These are phyloP conservation scores for Triticum monococcum DNA, from an alignment of 176 grass and related monocot species.

Conservation along the genomic window DNA sequence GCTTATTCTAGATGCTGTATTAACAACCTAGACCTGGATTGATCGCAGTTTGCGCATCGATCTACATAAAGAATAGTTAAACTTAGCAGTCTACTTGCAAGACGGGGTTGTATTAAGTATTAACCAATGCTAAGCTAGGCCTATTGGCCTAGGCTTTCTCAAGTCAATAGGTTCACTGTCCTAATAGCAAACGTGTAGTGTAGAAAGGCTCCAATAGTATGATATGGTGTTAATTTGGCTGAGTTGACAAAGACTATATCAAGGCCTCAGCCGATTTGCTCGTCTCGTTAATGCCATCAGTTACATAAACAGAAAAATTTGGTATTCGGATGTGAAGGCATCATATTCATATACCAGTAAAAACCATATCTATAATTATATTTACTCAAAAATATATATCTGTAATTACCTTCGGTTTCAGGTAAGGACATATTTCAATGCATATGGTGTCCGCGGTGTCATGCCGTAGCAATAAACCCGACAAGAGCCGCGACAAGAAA, in stretches of 20 bases:
- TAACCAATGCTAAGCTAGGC: conserved; percentile 12
- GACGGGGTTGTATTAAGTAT: neutral
- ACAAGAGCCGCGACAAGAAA: conserved; percentile 4
- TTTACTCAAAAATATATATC: neutral
- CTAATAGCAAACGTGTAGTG: conserved; percentile 31
- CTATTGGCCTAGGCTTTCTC: neutral
- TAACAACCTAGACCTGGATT: conserved; percentile 9
- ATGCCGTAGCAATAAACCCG: conserved; percentile 6
- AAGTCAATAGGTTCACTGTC: conserved; percentile 17
- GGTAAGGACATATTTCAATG: no score
- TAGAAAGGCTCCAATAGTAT: conserved; percentile 2
- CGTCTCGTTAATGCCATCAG: conserved; percentile 1
- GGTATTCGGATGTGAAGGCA: neutral
- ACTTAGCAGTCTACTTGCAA: neutral
- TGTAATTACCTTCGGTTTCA: neutral
- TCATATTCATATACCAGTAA: neutral
- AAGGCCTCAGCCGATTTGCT: neutral
- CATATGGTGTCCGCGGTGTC: neutral
- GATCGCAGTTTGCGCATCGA: neutral
- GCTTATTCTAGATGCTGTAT: conserved; percentile 1
- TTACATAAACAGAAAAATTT: neutral
- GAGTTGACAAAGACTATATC: conserved; percentile 25
- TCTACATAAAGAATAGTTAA: neutral
- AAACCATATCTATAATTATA: neutral
- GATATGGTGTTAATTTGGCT: neutral